Evolutionary conservation across 2,329 filamentous ascomycete genomes (phyloP).

Genomic region (Sphaceloma murrayae): DNA sequence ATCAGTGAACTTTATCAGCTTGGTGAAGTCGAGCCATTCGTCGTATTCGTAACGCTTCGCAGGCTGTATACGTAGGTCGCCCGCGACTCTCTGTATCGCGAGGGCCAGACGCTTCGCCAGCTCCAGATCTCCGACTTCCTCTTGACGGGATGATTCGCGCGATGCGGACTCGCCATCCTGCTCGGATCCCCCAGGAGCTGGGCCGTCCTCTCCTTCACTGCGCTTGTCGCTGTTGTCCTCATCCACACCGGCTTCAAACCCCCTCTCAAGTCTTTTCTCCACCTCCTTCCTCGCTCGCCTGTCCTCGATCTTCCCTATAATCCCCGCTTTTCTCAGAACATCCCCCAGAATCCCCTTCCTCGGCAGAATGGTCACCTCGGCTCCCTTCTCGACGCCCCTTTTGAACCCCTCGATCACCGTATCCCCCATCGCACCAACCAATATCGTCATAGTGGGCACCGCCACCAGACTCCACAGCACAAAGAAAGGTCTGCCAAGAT

Average conservation of each 20-base stretch:
- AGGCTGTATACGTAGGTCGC: slow-evolving; percentile 50
- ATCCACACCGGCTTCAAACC: slow-evolving; percentile 38
- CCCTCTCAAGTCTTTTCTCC: slow-evolving; percentile 35
- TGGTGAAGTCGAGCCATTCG: slow-evolving; percentile 78
- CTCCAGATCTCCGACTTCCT: slow-evolving; percentile 41
- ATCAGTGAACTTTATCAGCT: slow-evolving; percentile 53
- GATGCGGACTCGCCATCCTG: too few species aligned
- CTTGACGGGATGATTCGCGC: too few species aligned
- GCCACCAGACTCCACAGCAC: slow-evolving; percentile 88
- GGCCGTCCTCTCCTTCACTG: too few species aligned
- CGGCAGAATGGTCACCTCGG: slow-evolving; percentile 57
- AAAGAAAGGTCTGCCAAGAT: slow-evolving; percentile 73
- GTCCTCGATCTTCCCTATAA: slow-evolving; percentile 32
- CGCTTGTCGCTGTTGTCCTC: slow-evolving; percentile 17
- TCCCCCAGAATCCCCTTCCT: slow-evolving; percentile 47
- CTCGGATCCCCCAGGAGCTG: too few species aligned
- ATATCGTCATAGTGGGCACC: slow-evolving; percentile 76
- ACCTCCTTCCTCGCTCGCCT: slow-evolving; percentile 25
- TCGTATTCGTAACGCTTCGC: slow-evolving; percentile 65
- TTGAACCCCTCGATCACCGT: slow-evolving; percentile 64
- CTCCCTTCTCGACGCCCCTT: slow-evolving; percentile 49
- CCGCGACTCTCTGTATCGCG: slow-evolving; percentile 58
- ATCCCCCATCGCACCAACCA: slow-evolving; percentile 75
- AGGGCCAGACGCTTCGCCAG: slow-evolving; percentile 54
- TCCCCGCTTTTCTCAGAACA: slow-evolving; percentile 39